Base-by-base conservation (phyloP, 2,329 filamentous ascomycete genomes). In the Pseudogymnoascus sp. region DNA sequence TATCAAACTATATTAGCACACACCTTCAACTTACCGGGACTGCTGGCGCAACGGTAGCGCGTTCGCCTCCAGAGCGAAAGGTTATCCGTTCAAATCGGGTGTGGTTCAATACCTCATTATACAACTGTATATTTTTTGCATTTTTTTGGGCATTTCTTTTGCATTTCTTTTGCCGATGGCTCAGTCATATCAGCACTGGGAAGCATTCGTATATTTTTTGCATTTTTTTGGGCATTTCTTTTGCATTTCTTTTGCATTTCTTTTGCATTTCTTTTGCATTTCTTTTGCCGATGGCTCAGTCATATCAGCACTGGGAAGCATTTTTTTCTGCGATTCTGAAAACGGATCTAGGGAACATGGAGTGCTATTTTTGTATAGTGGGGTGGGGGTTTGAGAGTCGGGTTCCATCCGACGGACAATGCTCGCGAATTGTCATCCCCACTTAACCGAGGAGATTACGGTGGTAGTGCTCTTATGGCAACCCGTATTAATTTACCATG, bases 1-100 rank as follows among this genome's bases (percentile, higher is more conserved):
- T 55, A 55, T 55, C n/a, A 55, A n/a, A n/a, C 6, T 35, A 14
- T 21, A 10, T 55, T 55, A 55, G 49, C 49, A 21, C 10, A 21
- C 10, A 33, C 49, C 7, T 14, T 55, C 49, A 55, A 55, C 29
- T 55, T 55, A 55, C 49, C 35, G 38, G 58, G 58, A 60, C 58
- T 60, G 58, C 58, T 60, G 58, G 58, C 58, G 58, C 58, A 60
- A 60, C 58, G 58, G 58, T 41, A 60, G 58, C 58, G 58, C 58
- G 58, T 60, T 60, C 58, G 58, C 58, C 58, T 60, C 58, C 58
- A 60, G 58, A 60, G 58, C 58, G 58, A 60, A 60, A 60, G 58
- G 58, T 60, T 60, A 60, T 60, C 58, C 58, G 58, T 60, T 60
- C 58, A 60, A 60, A 60, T 60, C 58, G 58, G 58, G 58, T 60